Conservation (phyloP, 2,329 filamentous ascomycete species). For the Fusarium multiceps region DNA sequence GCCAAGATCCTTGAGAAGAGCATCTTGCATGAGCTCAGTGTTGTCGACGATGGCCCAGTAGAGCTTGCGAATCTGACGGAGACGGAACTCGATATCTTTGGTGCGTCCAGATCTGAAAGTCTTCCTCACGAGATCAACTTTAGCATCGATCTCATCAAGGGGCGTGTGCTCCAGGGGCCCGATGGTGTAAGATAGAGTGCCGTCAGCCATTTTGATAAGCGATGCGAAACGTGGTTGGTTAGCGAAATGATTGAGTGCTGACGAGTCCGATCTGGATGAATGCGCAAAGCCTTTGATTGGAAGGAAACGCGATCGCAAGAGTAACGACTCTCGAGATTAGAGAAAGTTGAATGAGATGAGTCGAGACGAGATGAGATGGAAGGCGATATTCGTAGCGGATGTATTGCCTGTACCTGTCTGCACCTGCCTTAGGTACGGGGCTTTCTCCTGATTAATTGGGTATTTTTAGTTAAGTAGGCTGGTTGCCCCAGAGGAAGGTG, state of each 20-base stretch:
- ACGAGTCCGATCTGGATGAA: constrained; percentile 3
- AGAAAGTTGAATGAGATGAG: neutral
- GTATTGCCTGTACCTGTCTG: neutral
- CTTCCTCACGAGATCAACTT: constrained; percentile 69
- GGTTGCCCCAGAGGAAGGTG: constrained; percentile 12
- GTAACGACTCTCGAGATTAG: neutral
- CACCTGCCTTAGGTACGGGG: constrained; percentile 1
- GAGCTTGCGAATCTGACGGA: constrained; percentile 88
- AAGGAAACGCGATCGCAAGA: neutral
- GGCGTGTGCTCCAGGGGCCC: constrained; percentile 68
- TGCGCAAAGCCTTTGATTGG: neutral
- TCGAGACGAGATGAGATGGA: neutral
- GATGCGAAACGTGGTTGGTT: constrained; percentile 23
- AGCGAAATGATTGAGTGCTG: constrained; percentile 18
- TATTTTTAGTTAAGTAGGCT: neutral
- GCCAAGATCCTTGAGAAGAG: constrained; percentile 79
- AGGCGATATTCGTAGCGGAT: neutral
- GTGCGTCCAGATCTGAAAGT: constrained; percentile 86
- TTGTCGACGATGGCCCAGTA: constrained; percentile 94
- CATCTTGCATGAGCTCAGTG: constrained; percentile 76
- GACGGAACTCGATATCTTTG: constrained; percentile 82
- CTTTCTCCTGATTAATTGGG: constrained; percentile 26
- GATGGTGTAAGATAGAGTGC: constrained; percentile 54
- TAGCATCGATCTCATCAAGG: constrained; percentile 72
- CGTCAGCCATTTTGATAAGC: constrained; percentile 51